phyloP scores from a whole-genome alignment of 768 basidiomycete species.

The Rhodosporidiobolus sp. region DNA sequence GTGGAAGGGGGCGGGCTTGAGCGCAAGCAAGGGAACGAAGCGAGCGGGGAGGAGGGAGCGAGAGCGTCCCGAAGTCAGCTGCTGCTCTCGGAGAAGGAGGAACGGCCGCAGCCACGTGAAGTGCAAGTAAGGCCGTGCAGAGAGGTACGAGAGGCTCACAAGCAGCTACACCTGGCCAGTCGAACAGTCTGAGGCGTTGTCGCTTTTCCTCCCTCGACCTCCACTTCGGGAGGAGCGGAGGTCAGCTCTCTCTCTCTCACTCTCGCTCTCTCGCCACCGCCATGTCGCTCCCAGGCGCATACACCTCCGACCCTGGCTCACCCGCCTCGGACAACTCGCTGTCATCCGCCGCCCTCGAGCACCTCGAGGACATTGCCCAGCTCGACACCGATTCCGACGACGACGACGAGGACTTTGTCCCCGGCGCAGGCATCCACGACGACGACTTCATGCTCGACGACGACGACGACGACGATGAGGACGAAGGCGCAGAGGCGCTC shows the following conservation, averaged over 20 bases:
- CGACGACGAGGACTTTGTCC: constrained; percentile 14
- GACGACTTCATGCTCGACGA: not conserved
- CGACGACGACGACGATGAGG: constrained; percentile 19
- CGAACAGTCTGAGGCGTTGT: not conserved
- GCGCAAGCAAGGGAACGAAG: not conserved
- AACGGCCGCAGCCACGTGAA: not conserved
- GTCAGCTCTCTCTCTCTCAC: not conserved
- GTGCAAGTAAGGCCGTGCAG: not conserved
- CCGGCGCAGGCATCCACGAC: not conserved
- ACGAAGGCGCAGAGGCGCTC: constrained; percentile 4
- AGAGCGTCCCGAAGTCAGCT: not conserved
- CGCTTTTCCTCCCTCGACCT: not conserved
- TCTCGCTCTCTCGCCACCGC: not conserved
- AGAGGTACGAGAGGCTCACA: too few species aligned
- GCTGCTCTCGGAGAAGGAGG: not conserved
- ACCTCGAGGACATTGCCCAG: not conserved
- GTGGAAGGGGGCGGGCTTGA: not conserved
- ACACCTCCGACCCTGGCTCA: constrained; percentile 3
- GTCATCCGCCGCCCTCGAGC: not conserved
- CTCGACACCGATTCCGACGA: constrained; percentile 4
- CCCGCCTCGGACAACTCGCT: not conserved
- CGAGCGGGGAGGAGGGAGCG: not conserved
- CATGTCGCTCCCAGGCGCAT: constrained; percentile 14
- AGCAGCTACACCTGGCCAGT: not conserved
- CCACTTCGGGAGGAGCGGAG: not conserved